Evolutionary conservation across 305 asterid species (phyloP), one percentile per base, ranked within the genome.

Genomic region (Fraxinus latifolia): DNA sequence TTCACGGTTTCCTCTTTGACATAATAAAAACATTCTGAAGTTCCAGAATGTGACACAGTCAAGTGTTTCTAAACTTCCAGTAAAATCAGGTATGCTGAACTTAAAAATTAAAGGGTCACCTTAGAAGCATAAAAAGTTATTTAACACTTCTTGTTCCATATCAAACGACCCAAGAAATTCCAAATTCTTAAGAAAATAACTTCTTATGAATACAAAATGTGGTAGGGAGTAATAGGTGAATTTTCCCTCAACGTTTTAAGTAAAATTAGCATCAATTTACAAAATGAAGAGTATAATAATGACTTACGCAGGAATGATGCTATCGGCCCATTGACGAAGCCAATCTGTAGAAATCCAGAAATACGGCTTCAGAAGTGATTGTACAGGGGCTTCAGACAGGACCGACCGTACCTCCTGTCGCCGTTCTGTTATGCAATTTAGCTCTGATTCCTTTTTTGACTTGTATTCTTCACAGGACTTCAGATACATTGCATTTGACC

Each of bases 271-370:
- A 75, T 77, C 68, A 70, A 37, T 74, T 50, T 11, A 71, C 74
- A 55, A 79, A 73, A 50, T 74, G 37, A 42, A 2, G 33, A 81
- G 34, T 25, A 32, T 15, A 31, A 71, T 14, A 25, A 67, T 67
- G 73, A 87, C 98, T 89, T 91, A 96, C 99, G 72, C 68, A 72
- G 98, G 81, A 79, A 83, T 83, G 76, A 93, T 83, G 84, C 86
- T 88, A 87, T 96, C 99, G 58, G 99, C 92, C 99, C 99, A 96
- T 74, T 90, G 99, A 76, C 98, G 98, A 85, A 96, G 96, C 98
- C 98, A 96, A 68, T 96, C 99, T 42, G 93, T 85, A 62, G 98
- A 90, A 85, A 96, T 87, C 98, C 98, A 96, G 87, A 87, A 92
- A 89, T 90, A 93, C 6, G 91, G 90, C 80, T 87, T 86, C 82